These are phyloP conservation scores for Syzygium malaccense DNA, from an alignment of 441 rosid species.

Conservation along the genomic window DNA sequence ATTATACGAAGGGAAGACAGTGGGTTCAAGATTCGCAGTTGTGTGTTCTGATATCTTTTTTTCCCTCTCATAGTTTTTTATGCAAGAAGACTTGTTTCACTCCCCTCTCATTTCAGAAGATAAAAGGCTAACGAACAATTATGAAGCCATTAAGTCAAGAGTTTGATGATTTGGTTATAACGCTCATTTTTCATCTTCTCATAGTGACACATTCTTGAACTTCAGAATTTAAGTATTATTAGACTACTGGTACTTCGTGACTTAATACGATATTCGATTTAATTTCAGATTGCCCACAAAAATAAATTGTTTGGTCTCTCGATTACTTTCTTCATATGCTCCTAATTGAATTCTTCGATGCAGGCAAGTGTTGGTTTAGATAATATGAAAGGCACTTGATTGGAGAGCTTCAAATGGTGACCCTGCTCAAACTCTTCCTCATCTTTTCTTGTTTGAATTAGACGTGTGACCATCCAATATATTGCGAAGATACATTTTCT, in stretches of 20 bases:
- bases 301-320: neutral
- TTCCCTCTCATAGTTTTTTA: neutral
- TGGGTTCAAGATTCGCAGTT: neutral
- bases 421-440: neutral
- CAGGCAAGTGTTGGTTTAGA: neutral
- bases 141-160: neutral
- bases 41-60: neutral
- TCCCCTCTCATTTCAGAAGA: neutral
- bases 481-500: neutral
- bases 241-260: neutral
- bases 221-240: neutral
- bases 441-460: neutral
- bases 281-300: neutral
- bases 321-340: neutral
- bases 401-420: neutral
- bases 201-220: neutral
- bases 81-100: neutral
- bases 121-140: neutral
- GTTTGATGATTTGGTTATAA: neutral
- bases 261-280: neutral
- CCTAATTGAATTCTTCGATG: neutral
- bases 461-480: neutral
- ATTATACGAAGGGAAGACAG: neutral
- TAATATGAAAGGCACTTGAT: neutral
- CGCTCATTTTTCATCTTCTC: neutral